Base-by-base conservation (phyloP, 192 early-diverging fungal genomes). In the Gonapodya sp. region DNA sequence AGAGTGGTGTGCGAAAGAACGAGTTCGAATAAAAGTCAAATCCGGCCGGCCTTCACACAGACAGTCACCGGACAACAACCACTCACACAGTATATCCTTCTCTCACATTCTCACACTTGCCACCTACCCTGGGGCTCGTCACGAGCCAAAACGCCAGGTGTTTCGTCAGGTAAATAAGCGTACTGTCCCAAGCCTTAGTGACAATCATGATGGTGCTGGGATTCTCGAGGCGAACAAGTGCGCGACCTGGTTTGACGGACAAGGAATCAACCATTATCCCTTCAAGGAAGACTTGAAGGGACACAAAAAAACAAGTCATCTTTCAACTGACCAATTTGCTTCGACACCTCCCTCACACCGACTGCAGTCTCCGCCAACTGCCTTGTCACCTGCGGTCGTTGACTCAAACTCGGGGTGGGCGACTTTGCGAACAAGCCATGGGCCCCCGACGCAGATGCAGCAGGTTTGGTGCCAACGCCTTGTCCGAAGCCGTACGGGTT, bases 281-380 rank as follows among this genome's bases (percentile, higher is more conserved):
- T 8, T 24, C 35, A 36, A 31, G 36, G 72, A 16, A 36, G 34
- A 31, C 8, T 2, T 35, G 35, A 24, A 85, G 84, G 1, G 84
- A 86, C 81, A 85, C 88, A n/a, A n/a, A n/a, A n/a, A n/a, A n/a
- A n/a, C n/a, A n/a, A n/a, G n/a, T n/a, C n/a, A n/a, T n/a, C n/a
- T n/a, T n/a, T n/a, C n/a, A n/a, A n/a, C n/a, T n/a, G n/a, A n/a
- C 92, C 91, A 64, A 93, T 89, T 82, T 89, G 90, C 86, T 91
- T 91, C 14, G 92, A 91, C 31, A 93, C 88, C 80, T 93, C 91
- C 64, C 92, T 86, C 77, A 93, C 92, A 78, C 90, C 87, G 64
- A 92, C 91, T 0, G 91, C 90, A 0, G 92, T 92, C 82, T 93
- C 90, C 79, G 91, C 90, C 31, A 93, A 83, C 75, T 77, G 75